Evolutionary conservation across 306 rosid genomes (phyloP).

Genomic region (Prunus dulcis): DNA sequence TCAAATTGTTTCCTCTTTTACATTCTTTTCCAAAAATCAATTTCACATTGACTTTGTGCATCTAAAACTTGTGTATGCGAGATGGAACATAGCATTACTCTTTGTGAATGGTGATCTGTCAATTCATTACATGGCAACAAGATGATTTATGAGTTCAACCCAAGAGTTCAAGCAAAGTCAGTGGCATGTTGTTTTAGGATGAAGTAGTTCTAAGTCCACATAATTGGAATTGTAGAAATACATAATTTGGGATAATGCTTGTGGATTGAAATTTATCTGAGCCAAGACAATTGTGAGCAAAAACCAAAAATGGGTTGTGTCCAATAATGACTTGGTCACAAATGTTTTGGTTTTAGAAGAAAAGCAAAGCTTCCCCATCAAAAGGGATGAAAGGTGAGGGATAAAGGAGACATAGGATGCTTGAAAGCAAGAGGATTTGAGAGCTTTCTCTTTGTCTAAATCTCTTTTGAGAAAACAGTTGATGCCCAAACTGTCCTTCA

Average conservation of each 20-base stretch:
- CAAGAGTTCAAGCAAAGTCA: background rate
- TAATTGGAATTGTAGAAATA: background rate
- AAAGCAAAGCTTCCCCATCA: constrained; percentile 42
- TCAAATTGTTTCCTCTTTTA: background rate
- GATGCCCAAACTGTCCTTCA: constrained; percentile 81
- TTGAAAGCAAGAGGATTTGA: constrained; percentile 64
- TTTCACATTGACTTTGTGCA: background rate
- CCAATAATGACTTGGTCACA: constrained; percentile 32
- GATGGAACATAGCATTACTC: background rate
- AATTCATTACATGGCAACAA: background rate
- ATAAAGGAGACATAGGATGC: constrained; percentile 87
- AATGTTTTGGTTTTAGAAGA: constrained; percentile 23
- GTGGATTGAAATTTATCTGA: background rate
- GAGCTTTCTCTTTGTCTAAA: constrained; percentile 81
- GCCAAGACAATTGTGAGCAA: background rate
- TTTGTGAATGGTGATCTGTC: background rate
- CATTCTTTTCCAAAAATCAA: background rate
- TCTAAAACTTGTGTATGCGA: background rate
- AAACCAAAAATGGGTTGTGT: constrained; percentile 21
- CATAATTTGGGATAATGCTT: background rate
- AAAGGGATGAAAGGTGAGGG: constrained; percentile 81
- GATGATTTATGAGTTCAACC: background rate
- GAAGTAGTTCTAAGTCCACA: background rate
- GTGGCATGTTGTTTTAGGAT: background rate
- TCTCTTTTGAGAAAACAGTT: constrained; percentile 38